Base-by-base conservation (phyloP, 208 protist genomes). In the Wallacemonas sp. region DNA sequence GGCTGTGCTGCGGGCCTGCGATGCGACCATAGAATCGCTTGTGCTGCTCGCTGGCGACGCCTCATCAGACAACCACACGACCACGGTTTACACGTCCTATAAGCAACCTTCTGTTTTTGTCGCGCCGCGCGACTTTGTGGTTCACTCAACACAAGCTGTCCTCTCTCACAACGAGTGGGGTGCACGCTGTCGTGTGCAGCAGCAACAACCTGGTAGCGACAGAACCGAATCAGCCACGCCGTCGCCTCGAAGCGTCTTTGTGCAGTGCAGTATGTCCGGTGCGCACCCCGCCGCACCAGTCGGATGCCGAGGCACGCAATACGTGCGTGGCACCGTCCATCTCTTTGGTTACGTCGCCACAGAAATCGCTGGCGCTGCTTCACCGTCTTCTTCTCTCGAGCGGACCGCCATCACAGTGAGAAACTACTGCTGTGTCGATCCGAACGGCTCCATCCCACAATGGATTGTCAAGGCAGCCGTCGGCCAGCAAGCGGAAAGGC, bases 351-450 rank as follows among this genome's bases (percentile, higher is more conserved):
- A 83, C 60, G 58, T 80, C 12, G 75, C 69, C 1, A 23, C n/a
- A 3, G 55, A 52, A 30, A 14, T 17, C 9, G 36, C 36, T 6
- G 14, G 9, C 54, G 64, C 47, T 9, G 23, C 3, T 36, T 64
- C 54, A 26, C 27, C 32, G 9, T 3, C n/a, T n/a, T n/a, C n/a
- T n/a, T n/a, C n/a, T n/a, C n/a, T 1, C 6, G 6, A 23, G 16
- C 2, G 0, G 33, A 29, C 14, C 24, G 8, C 54, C 27, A 65
- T 23, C 44, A 55, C 17, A 0, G 75, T 85, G 23, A 68, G 29
- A 0, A 79, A 83, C 62, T 76, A 74, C 36, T 76, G 68, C 70
- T 86, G 80, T 38, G 80, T 83, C 0, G 76, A 86, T 30, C 69
- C 80, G 23, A 70, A 62, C 41, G 80, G 80, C 19, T 63, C 52